Conservation (phyloP, 73 alveolate genomes). For the Effrenium voratum region DNA sequence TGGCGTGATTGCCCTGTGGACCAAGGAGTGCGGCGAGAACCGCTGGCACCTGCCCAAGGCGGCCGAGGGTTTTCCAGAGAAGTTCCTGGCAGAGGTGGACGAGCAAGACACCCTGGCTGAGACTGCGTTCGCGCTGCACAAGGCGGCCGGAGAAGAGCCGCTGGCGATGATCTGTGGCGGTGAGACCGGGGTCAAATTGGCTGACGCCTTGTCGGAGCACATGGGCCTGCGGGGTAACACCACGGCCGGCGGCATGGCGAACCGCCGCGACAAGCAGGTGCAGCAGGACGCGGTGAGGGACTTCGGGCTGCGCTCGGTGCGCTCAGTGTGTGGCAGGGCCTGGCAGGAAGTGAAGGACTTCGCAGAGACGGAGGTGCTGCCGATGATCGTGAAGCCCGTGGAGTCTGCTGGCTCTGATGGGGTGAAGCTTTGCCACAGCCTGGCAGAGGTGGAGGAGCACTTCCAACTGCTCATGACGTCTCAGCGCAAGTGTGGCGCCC, state of each 20-base stretch:
- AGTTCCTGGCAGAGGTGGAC: constrained; percentile 54
- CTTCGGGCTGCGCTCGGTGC: constrained; percentile 27
- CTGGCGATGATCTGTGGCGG: constrained; percentile 77
- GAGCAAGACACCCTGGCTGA: constrained; percentile 30
- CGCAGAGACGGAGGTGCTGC: constrained; percentile 26
- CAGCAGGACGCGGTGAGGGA: constrained; percentile 80
- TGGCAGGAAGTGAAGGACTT: not conserved
- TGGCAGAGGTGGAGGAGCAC: constrained; percentile 43
- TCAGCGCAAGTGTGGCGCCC: constrained; percentile 77
- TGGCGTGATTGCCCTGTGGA: not conserved
- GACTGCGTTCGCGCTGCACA: constrained; percentile 20
- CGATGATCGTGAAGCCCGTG: constrained; percentile 63
- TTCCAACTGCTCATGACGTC: constrained; percentile 72
- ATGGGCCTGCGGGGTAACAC: constrained; percentile 83
- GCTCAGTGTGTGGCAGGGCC: constrained; percentile 61
- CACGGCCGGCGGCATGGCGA: constrained; percentile 37
- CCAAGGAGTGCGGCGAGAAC: constrained; percentile 47
- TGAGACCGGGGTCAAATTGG: constrained; percentile 77
- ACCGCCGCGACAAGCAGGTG: constrained; percentile 76
- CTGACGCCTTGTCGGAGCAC: constrained; percentile 49
- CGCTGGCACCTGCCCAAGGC: constrained; percentile 50
- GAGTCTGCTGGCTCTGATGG: constrained; percentile 88
- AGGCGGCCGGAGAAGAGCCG: constrained; percentile 33
- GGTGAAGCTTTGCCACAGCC: not conserved
- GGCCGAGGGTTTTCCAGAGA: constrained; percentile 50